Percentiles rank a stretch among this genome's conserved stretches.
phyloP scores from a whole-genome alignment of 805 yeast species.

The Tetrapisispora namnaoensis region DNA sequence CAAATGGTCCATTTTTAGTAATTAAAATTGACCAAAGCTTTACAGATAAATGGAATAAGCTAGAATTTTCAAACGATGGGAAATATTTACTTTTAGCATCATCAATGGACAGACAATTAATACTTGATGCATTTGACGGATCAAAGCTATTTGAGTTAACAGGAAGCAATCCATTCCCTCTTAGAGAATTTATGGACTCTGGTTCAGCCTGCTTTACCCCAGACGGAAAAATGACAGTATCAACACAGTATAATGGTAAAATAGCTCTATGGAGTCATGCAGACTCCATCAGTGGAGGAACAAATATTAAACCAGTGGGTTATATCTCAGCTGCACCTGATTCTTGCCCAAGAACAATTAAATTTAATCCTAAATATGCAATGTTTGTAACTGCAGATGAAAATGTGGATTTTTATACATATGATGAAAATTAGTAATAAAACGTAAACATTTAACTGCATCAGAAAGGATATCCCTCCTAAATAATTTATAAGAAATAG shows the following conservation, averaged over 20 bases:
- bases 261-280: constrained; percentile 44
- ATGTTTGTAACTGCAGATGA: constrained; percentile 33
- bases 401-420: constrained; percentile 29
- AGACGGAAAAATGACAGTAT: constrained; percentile 52
- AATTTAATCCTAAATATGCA: constrained; percentile 34
- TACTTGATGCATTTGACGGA: constrained; percentile 67
- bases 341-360: constrained; percentile 32
- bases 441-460: not conserved
- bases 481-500: not conserved
- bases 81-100: constrained; percentile 50
- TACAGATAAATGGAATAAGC: constrained; percentile 42
- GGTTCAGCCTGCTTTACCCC: constrained; percentile 55
- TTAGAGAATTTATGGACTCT: constrained; percentile 37
- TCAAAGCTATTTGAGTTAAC: constrained; percentile 35
- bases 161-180: constrained; percentile 41
- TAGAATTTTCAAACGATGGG: constrained; percentile 76
- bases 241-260: constrained; percentile 49
- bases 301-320: constrained; percentile 21
- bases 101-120: constrained; percentile 45
- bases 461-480: not conserved
- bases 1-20: constrained; percentile 45
- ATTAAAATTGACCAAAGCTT: constrained; percentile 32
- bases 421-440: constrained; percentile 11
- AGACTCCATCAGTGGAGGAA: constrained; percentile 22
- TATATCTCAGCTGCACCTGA: constrained; percentile 26